Conservation (phyloP, 148 eudicot genomes). For the Cornus suecica region DNA sequence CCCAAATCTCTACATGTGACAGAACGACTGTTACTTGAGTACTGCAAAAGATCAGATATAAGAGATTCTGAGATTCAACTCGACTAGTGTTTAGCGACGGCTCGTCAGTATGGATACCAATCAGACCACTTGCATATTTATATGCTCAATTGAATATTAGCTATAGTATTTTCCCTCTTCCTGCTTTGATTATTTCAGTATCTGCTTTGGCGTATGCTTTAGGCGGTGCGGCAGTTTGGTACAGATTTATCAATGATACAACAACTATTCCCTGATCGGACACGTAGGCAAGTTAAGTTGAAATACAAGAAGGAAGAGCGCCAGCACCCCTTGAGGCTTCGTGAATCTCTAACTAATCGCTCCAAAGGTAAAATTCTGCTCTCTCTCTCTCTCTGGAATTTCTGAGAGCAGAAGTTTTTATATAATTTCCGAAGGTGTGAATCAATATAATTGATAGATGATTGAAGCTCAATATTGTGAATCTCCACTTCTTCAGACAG, state of each 20-base stretch:
- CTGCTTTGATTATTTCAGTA: not conserved
- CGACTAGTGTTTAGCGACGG: not conserved
- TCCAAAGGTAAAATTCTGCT: constrained; percentile 38
- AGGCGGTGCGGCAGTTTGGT: constrained; percentile 82
- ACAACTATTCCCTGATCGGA: constrained; percentile 76
- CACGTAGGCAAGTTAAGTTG: constrained; percentile 65
- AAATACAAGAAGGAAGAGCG: constrained; percentile 88
- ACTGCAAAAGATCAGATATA: not conserved
- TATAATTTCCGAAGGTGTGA: no score
- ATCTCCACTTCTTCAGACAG: no score
- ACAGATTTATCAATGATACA: constrained; percentile 79
- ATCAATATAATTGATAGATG: no score
- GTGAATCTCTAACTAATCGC: constrained; percentile 60
- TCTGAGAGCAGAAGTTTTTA: no score
- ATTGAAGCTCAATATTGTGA: no score
- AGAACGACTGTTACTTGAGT: not conserved
- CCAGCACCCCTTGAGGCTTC: constrained; percentile 68
- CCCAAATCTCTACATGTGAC: not conserved
- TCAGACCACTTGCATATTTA: not conserved
- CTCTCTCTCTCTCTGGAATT: not conserved
- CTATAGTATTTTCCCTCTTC: not conserved
- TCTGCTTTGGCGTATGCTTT: constrained; percentile 9
- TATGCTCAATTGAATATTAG: not conserved
- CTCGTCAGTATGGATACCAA: not conserved
- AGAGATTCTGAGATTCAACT: not conserved